Percentiles rank a stretch among this genome's conserved stretches.
phyloP scores from a whole-genome alignment of 495 filamentous ascomycete genomes.

The Darksidea phi region DNA sequence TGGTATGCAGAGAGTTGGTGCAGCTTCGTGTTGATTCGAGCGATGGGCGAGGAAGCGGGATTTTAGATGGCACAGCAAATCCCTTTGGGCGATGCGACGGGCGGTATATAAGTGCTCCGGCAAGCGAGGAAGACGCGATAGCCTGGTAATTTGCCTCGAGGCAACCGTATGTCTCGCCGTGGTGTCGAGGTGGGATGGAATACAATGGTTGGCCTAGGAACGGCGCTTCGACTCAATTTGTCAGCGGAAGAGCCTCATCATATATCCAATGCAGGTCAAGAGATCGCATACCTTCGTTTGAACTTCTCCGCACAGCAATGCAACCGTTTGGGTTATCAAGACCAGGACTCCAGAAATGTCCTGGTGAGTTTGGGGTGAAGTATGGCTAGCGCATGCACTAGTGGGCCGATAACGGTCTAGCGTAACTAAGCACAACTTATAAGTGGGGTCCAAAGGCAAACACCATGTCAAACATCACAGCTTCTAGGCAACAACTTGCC shows the following conservation, averaged over 20 bases:
- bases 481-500: not conserved
- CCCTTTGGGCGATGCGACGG: not conserved
- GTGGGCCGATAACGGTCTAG: not conserved
- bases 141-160: not conserved
- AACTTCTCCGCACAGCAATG: not conserved
- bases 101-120: not conserved
- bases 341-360: too few relatives aligned
- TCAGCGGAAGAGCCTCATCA: conserved; percentile 5
- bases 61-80: not conserved
- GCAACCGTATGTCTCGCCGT: conserved; percentile 24
- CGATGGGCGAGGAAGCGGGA: not conserved
- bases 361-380: too few relatives aligned
- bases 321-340: too few relatives aligned
- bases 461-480: not conserved
- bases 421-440: not conserved
- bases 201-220: conserved; percentile 18
- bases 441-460: not conserved
- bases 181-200: conserved; percentile 7
- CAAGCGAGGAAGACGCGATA: not conserved
- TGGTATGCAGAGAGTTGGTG: not conserved
- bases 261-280: not conserved
- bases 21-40: not conserved
- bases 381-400: not conserved
- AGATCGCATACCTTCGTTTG: not conserved
- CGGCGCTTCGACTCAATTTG: conserved; percentile 10